A percentile compares a stretch with the other conserved stretches of the same genome.
Conservation (phyloP, 2,329 filamentous ascomycete species). For the Lachnellula willkommii region DNA sequence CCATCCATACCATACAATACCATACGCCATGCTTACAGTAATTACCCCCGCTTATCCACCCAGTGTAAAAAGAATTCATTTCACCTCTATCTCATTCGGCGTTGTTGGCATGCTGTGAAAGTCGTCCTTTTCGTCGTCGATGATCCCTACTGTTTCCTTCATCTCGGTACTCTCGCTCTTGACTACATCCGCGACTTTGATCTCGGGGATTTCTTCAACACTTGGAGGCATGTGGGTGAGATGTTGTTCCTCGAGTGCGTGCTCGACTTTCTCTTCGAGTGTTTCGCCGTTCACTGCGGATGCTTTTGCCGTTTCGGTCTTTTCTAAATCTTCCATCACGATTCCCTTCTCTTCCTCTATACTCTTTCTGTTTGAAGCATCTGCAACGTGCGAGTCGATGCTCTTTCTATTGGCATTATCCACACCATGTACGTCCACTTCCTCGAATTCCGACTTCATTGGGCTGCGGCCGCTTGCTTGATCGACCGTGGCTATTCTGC, state of each 20-base stretch:
- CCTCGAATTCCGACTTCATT: slow-evolving; percentile 28
- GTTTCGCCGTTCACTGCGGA: background rate
- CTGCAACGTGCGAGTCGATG: background rate
- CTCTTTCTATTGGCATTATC: slow-evolving; percentile 7
- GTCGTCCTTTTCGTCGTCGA: slow-evolving; percentile 12
- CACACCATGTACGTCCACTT: slow-evolving; percentile 25
- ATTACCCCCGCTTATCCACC: background rate
- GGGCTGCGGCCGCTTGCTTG: slow-evolving; percentile 23
- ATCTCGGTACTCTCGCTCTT: background rate
- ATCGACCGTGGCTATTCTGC: slow-evolving; percentile 24
- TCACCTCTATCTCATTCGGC: slow-evolving; percentile 12
- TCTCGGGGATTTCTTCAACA: background rate
- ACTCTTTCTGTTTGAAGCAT: slow-evolving; percentile 9
- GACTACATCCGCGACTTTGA: background rate
- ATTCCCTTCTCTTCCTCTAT: slow-evolving; percentile 5
- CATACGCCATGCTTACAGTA: no score
- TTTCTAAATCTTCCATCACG: slow-evolving; percentile 6
- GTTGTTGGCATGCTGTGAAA: slow-evolving; percentile 19
- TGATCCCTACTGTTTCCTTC: background rate
- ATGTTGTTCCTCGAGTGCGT: background rate
- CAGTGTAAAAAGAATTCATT: slow-evolving; percentile 1
- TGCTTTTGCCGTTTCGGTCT: background rate
- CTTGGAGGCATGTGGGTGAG: background rate
- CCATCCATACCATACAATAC: no score
- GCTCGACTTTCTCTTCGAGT: background rate